Conservation (phyloP, 2,329 filamentous ascomycete species). For the Fusarium acutatum region DNA sequence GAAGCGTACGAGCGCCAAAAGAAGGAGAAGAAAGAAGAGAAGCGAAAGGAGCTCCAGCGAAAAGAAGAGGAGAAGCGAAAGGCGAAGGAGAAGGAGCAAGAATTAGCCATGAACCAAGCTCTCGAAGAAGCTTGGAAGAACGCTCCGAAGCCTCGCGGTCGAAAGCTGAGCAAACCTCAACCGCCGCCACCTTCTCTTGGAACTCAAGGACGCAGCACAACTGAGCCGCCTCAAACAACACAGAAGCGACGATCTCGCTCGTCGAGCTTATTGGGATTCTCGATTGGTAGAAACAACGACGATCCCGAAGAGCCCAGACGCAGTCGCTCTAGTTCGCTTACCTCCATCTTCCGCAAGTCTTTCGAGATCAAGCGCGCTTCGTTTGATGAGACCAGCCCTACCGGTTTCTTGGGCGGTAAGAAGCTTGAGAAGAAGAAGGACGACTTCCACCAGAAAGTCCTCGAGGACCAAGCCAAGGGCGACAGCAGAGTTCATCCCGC, state of each 20-base stretch:
- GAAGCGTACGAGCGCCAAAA: constrained; percentile 64
- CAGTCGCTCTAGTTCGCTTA: constrained; percentile 49
- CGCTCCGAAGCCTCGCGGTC: constrained; percentile 35
- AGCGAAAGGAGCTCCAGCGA: constrained; percentile 52
- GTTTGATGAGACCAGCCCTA: constrained; percentile 43
- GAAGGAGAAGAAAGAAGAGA: constrained; percentile 60
- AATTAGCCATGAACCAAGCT: constrained; percentile 29
- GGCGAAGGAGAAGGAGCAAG: constrained; percentile 29
- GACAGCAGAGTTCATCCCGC: constrained; percentile 47
- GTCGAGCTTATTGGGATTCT: constrained; percentile 40
- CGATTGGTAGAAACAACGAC: constrained; percentile 32
- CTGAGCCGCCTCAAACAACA: constrained; percentile 19
- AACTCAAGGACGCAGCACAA: constrained; percentile 28
- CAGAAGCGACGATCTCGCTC: constrained; percentile 40
- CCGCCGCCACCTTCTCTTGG: constrained; percentile 32
- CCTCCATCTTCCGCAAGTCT: constrained; percentile 47
- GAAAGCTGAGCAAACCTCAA: constrained; percentile 47
- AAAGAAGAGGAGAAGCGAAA: constrained; percentile 42
- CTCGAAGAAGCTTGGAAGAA: constrained; percentile 38
- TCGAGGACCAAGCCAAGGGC: constrained; percentile 39
- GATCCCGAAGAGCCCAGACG: constrained; percentile 38
- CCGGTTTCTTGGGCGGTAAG: constrained; percentile 52
- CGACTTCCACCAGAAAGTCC: constrained; percentile 42
- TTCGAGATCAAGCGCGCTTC: constrained; percentile 49
- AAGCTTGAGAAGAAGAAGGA: constrained; percentile 53